Evolutionary conservation across 2,329 filamentous ascomycete species (phyloP).

Genomic region (Penicillium palitans): DNA sequence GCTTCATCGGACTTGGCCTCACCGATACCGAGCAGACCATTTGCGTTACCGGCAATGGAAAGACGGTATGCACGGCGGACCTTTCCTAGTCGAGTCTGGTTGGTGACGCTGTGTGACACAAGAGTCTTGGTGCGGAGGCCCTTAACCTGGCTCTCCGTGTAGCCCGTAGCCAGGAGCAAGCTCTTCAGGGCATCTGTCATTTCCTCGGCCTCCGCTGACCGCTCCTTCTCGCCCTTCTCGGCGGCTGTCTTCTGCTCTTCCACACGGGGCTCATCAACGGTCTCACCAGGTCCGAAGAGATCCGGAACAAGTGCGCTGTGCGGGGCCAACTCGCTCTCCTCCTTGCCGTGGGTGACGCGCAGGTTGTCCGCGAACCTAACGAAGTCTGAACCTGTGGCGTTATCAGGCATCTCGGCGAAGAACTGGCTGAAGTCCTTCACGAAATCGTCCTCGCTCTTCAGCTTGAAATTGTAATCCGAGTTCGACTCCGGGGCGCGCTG

Average conservation of each 20-base stretch:
- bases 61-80: conserved; percentile 74
- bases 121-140: conserved; percentile 68
- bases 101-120: conserved; percentile 72
- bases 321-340: conserved; percentile 51
- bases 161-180: conserved; percentile 59
- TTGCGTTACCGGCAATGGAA: conserved; percentile 79
- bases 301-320: conserved; percentile 53
- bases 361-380: conserved; percentile 48
- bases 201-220: conserved; percentile 32
- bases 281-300: conserved; percentile 49
- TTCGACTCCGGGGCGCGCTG: conserved; percentile 52
- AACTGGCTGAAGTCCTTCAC: conserved; percentile 56
- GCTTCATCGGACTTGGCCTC: conserved; percentile 83
- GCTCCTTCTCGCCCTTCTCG: conserved; percentile 32
- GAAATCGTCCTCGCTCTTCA: conserved; percentile 65
- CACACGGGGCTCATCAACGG: conserved; percentile 32
- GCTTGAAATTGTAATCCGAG: conserved; percentile 58
- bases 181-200: conserved; percentile 48
- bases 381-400: conserved; percentile 49
- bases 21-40: conserved; percentile 83
- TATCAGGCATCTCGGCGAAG: conserved; percentile 51
- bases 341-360: conserved; percentile 53
- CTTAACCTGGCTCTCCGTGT: conserved; percentile 49
- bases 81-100: conserved; percentile 97
- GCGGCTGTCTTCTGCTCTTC: conserved; percentile 27